phyloP scores from a whole-genome alignment of 306 rosid genomes.

The Gastrolobium bilobum region DNA sequence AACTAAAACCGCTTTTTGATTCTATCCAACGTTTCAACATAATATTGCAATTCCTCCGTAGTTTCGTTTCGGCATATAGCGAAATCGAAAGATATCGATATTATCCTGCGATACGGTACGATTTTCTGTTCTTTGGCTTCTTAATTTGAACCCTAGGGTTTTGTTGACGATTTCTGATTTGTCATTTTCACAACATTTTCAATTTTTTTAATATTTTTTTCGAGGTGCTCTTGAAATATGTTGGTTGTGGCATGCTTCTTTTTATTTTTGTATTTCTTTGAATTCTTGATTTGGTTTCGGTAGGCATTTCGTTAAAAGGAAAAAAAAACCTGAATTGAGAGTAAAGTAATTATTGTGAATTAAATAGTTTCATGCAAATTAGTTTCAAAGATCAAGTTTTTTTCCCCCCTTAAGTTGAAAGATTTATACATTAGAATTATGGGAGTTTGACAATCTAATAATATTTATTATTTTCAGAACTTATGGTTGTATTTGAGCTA shows the following conservation, averaged over 20 bases:
- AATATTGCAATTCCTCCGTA: neutral
- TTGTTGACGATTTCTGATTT: slow-evolving; percentile 42
- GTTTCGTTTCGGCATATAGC: neutral
- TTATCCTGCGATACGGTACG: neutral
- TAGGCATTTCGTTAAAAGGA: neutral
- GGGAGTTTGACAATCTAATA: slow-evolving; percentile 12
- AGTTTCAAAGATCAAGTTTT: neutral
- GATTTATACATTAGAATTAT: neutral
- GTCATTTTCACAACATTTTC: slow-evolving; percentile 13
- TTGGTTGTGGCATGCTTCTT: neutral
- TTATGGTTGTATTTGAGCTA: slow-evolving; percentile 22
- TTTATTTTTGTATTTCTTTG: neutral
- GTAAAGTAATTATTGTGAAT: neutral
- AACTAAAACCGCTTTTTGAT: neutral
- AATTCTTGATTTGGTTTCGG: neutral
- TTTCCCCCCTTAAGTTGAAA: neutral
- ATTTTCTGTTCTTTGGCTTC: neutral
- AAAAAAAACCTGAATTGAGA: neutral
- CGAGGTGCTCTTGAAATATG: neutral
- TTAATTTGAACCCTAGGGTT: slow-evolving; percentile 51
- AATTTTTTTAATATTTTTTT: neutral
- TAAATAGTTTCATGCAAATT: neutral
- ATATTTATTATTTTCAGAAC: neutral
- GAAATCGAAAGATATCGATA: neutral
- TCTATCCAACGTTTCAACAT: neutral